Percentiles rank a stretch among this genome's conserved stretches.
phyloP scores from a whole-genome alignment of 2,329 filamentous ascomycete species.

The Arachnomyces sp. region DNA sequence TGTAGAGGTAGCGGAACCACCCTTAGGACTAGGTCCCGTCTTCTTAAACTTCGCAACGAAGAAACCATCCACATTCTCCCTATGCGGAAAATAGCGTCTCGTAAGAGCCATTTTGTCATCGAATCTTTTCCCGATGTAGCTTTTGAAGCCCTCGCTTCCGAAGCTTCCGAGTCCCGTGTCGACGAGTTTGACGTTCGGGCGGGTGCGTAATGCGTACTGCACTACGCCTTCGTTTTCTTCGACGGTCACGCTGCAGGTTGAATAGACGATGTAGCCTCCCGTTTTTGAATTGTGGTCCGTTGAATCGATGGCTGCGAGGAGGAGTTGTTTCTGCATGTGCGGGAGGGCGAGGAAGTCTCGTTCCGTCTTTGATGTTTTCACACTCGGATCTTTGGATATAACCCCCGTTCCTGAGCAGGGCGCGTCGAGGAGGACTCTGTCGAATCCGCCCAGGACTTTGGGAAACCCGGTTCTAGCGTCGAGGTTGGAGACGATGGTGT shows the following conservation, averaged over 20 bases:
- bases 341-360: conserved; percentile 89
- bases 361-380: conserved; percentile 98
- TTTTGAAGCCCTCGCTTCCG: conserved; percentile 85
- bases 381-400: conserved; percentile 90
- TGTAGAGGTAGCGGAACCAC: conserved; percentile 19
- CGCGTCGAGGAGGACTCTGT: conserved; percentile 86
- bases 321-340: conserved; percentile 87
- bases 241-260: conserved; percentile 87
- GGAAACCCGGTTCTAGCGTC: conserved; percentile 84
- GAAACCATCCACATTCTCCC: conserved; percentile 95
- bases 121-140: conserved; percentile 85
- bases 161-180: conserved; percentile 77
- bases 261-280: conserved; percentile 92
- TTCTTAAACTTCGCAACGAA: conserved; percentile 98
- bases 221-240: conserved; percentile 94
- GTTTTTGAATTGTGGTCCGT: conserved; percentile 87
- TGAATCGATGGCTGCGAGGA: conserved; percentile 88
- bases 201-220: conserved; percentile 81
- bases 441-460: conserved; percentile 88
- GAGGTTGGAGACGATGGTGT: conserved; percentile 92
- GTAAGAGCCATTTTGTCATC: conserved; percentile 76
- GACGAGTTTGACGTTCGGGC: conserved; percentile 88
- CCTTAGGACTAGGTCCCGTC: conserved; percentile 60
- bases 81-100: conserved; percentile 78
- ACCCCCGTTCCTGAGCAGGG: conserved; percentile 96